Conservation (phyloP, 106 monocot genomes). For the Phalaenopsis aphrodite region DNA sequence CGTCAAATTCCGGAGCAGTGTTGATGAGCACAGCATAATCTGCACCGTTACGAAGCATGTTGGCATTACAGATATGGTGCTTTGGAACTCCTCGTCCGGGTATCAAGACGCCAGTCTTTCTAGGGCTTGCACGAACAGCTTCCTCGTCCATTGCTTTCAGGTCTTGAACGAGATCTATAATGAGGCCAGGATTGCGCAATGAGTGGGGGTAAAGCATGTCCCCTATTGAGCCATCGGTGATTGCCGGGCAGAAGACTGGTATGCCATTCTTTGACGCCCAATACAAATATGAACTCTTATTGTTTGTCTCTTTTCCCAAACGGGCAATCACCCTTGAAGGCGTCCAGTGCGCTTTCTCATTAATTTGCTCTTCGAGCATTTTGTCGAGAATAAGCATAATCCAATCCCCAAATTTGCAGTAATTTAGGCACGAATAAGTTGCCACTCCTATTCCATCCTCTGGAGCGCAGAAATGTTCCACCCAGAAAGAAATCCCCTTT, state of each 20-base stretch:
- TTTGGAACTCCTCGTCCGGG: constrained; percentile 83
- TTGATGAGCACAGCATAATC: constrained; percentile 82
- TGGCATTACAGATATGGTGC: constrained; percentile 78
- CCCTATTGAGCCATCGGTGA: constrained; percentile 77
- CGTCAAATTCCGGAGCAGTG: constrained; percentile 81
- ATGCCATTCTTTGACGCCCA: constrained; percentile 66
- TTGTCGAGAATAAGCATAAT: constrained; percentile 82
- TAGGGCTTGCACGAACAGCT: constrained; percentile 53
- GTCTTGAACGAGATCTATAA: constrained; percentile 84
- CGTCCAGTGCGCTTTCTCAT: constrained; percentile 55
- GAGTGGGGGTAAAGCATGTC: constrained; percentile 84
- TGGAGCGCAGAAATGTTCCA: constrained; percentile 68
- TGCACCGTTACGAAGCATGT: constrained; percentile 72
- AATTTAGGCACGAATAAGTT: constrained; percentile 95
- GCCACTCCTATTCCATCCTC: constrained; percentile 91
- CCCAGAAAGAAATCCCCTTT: constrained; percentile 83
- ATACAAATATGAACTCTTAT: constrained; percentile 62
- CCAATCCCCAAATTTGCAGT: constrained; percentile 99
- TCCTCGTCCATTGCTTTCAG: constrained; percentile 65
- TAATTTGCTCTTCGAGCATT: constrained; percentile 63
- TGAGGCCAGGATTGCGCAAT: constrained; percentile 56
- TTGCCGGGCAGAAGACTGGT: constrained; percentile 60
- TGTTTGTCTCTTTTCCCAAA: constrained; percentile 80
- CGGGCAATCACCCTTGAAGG: constrained; percentile 80
- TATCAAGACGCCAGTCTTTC: constrained; percentile 77